Evolutionary conservation across 192 early-diverging fungal genomes (phyloP), one percentile per base, ranked within the genome.

Genomic region (Funneliformis mosseae): DNA sequence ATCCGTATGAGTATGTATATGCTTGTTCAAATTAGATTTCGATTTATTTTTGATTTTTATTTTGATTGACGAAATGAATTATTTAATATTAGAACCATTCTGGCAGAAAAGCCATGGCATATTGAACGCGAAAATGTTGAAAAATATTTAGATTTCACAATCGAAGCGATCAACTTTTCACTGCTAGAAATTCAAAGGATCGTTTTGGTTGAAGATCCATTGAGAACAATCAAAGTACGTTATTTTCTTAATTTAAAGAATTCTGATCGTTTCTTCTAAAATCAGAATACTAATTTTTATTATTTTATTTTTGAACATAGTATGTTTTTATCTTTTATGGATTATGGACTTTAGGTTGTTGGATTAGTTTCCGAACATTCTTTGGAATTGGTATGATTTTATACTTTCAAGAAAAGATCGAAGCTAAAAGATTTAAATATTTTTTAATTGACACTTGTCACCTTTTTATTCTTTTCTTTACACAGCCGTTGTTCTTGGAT

Each of bases 1-100:
- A 72, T 46, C 70, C 70, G 46, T 41, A 38, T 48, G 43, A 72
- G 70, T 72, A 72, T 25, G 70, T 10, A 27, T 48, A 23, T 43
- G 7, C 11, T 45, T 45, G 10, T 14, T n/a, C 8, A 25, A 33
- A 39, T 38, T 16, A 11, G 4, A 16, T 50, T 18, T 14, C n/a
- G n/a, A 21, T 6, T 5, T 21, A 21, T 21, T 55, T 42, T 39
- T 41, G 4, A 68, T 42, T 21, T 69, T 25, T 0, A 38, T 25
- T 11, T 28, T 28, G 1, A 9, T 66, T 28, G 27, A 66, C 9
- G 12, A 39, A 38, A 69, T 18, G 16, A 69, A 18, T 39, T 28
- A 42, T 68, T 68, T 69, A 21, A 27, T 45, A 3, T 25, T 48
- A 72, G 70, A 10, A 21, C 9, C 9, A 46, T 45, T 8, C 25